These are phyloP conservation scores for Colletotrichum somersetense DNA, from an alignment of 2,329 filamentous ascomycete genomes.

Conservation along the genomic window DNA sequence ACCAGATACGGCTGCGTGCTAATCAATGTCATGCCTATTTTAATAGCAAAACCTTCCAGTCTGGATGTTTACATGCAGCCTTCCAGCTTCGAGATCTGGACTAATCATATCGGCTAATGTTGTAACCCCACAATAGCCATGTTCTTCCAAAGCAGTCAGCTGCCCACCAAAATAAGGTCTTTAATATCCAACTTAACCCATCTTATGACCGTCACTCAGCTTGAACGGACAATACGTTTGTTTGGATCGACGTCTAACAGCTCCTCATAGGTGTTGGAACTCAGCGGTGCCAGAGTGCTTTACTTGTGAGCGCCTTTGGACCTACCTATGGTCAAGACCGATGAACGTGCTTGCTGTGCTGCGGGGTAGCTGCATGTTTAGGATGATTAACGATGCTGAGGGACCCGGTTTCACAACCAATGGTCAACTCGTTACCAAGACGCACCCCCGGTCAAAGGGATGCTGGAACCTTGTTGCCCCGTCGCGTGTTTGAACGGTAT, in stretches of 20 bases:
- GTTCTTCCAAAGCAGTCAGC: not conserved
- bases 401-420: not conserved
- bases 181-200: not conserved
- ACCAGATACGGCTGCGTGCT: not conserved
- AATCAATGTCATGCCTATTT: not conserved
- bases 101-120: not conserved
- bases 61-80: not conserved
- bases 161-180: not conserved
- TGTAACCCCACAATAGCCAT: not conserved
- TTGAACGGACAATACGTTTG: no score
- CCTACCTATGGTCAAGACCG: not conserved
- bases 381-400: not conserved
- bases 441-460: not conserved
- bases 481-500: not conserved
- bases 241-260: not conserved
- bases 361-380: not conserved
- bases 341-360: not conserved
- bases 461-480: no score
- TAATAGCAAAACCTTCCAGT: not conserved
- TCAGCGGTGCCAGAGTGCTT: not conserved
- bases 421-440: not conserved
- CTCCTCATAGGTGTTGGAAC: not conserved
- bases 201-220: not conserved
- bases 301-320: not conserved
- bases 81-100: not conserved